Conservation (phyloP, 305 asterid species). For the Fraxinus angustifolia region DNA sequence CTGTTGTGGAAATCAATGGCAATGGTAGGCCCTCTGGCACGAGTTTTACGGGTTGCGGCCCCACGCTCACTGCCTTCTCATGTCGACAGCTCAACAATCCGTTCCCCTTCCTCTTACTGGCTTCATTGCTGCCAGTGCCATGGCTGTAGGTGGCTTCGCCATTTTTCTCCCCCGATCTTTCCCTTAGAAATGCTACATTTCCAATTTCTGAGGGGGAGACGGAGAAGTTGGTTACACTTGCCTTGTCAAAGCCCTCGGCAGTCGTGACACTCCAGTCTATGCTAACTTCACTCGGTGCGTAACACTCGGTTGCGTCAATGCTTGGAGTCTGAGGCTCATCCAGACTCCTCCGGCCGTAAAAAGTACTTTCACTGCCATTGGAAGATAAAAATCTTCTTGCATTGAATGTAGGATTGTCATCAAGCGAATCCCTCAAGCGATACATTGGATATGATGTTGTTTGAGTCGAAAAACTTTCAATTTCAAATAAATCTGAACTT, state of each 20-base stretch:
- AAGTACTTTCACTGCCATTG: conserved; percentile 9
- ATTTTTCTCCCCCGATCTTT: conserved; percentile 16
- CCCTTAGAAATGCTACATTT: conserved; percentile 21
- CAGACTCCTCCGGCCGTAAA: conserved; percentile 35
- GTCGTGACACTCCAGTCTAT: conserved; percentile 48
- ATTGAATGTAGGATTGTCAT: conserved; percentile 45
- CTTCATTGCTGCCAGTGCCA: conserved; percentile 13
- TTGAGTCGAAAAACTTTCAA: conserved; percentile 76
- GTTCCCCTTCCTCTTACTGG: conserved; percentile 39
- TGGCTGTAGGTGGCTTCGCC: conserved; percentile 7
- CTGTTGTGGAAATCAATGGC: conserved; percentile 20
- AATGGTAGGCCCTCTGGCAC: conserved; percentile 31
- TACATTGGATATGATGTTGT: conserved; percentile 51
- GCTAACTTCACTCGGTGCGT: conserved; percentile 46
- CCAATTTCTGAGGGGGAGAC: conserved; percentile 25
- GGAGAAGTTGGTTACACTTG: conserved; percentile 29
- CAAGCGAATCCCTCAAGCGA: conserved; percentile 59
- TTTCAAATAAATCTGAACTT: conserved; percentile 80
- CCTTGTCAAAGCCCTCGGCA: conserved; percentile 38
- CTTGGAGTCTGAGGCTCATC: conserved; percentile 35
- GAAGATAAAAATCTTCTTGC: conserved; percentile 33
- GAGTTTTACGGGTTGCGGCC: conserved; percentile 62
- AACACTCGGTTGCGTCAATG: conserved; percentile 31
- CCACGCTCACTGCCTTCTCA: conserved; percentile 78
- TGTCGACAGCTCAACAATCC: conserved; percentile 76